Base-by-base conservation (phyloP, 495 filamentous ascomycete genomes). In the Penicillium ochrochloron region DNA sequence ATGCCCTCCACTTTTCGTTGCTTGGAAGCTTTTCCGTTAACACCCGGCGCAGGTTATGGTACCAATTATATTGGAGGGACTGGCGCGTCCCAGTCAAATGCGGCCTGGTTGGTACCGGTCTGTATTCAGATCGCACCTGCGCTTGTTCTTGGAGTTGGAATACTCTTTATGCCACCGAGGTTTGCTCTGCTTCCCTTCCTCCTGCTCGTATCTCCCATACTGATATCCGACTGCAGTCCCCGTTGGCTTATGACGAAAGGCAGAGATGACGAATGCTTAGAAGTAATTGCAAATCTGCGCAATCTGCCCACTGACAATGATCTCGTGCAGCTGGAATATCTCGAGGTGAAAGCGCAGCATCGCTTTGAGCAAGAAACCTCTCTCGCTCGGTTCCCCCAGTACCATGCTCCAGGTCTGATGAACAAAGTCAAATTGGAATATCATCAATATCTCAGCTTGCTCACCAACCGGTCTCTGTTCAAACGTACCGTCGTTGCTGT, bases 311-410 rank as follows among this genome's bases (percentile, higher is more conserved):
- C 57, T 1, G 72, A 74, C 29, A 83, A 92, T 68, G 83, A 91
- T 59, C 84, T 92, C 1, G 86, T 94, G 61, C 87, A 89, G 70
- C 83, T 93, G 23, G 92, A 93, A 70, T 92, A 87, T 75, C 82
- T 91, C 46, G 91, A 94, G 71, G 93, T 94, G 74, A 89, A 90
- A 74, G 89, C 90, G 0, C 85, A 92, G 68, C 85, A 86, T 5
- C 76, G 87, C 19, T 94, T 93, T 65, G 91, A 93, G 76, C 88
- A 90, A 72, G 85, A 90, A 52, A 88, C 84, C 8, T 77, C 89
- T 3, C 85, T 85, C 84, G 69, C 73, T 64, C 73, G 72, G 56
- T 77, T 75, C 33, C 75, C 75, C 0, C 50, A 77, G 11, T 70
- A 60, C 57, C 73, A 75, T 60, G 72, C 75, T 58, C 73, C 67